phyloP scores from a whole-genome alignment of 2,329 filamentous ascomycete genomes.

The Cladosporium sp. region DNA sequence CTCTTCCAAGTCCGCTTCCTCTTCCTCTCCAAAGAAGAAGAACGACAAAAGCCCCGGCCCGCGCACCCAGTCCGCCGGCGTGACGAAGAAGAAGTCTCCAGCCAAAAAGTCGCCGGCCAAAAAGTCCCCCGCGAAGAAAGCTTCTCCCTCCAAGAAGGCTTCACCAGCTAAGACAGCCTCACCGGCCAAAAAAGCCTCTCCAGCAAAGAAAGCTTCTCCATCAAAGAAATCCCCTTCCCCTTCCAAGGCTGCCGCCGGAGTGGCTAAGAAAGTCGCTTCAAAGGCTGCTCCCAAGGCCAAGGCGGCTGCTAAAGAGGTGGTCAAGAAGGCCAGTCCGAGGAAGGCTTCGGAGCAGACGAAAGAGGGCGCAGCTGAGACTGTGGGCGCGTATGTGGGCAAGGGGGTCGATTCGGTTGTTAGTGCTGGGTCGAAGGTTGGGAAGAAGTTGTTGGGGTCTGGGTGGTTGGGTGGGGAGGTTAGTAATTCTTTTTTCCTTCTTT shows the following conservation, averaged over 20 bases:
- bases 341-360: background rate
- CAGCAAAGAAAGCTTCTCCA: conserved; percentile 1
- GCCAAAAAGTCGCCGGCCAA: conserved; percentile 11
- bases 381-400: conserved; percentile 3
- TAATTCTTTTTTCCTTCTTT: background rate
- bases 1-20: conserved; percentile 13
- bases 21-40: conserved; percentile 10
- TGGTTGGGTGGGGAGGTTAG: too few relatives aligned
- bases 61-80: conserved; percentile 4
- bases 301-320: background rate
- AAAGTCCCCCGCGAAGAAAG: conserved; percentile 6
- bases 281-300: conserved; percentile 3
- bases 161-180: conserved; percentile 11
- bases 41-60: conserved; percentile 2
- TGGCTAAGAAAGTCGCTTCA: conserved; percentile 6
- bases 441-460: too few relatives aligned
- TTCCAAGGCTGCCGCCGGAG: conserved; percentile 8
- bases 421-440: too few relatives aligned
- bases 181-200: conserved; percentile 2
- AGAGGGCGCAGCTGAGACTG: background rate
- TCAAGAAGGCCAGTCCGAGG: conserved; percentile 4
- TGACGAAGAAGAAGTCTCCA: conserved; percentile 14
- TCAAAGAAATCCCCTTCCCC: conserved; percentile 13
- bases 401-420: background rate
- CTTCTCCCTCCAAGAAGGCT: conserved; percentile 13